Conservation (phyloP, 2,329 filamentous ascomycete species). For the Elsinoe perseae region DNA sequence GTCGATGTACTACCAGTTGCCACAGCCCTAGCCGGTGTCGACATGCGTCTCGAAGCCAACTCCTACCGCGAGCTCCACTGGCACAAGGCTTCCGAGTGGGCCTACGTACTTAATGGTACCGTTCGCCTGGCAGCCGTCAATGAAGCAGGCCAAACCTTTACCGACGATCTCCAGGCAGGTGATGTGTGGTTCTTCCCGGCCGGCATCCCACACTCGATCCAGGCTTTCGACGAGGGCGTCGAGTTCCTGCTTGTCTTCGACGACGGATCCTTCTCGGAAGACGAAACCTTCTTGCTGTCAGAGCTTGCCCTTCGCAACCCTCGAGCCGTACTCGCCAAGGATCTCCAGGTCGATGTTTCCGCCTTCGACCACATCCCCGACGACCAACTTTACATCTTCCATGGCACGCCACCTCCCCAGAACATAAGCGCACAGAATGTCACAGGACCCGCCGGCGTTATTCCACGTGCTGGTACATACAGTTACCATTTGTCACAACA, state of each 20-base stretch:
- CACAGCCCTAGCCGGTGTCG: conserved; percentile 37
- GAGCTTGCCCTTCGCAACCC: conserved; percentile 44
- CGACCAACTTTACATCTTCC: conserved; percentile 38
- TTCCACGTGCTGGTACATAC: conserved; percentile 30
- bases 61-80: conserved; percentile 30
- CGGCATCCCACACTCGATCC: conserved; percentile 27
- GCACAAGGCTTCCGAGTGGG: conserved; percentile 28
- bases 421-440: conserved; percentile 40
- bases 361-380: conserved; percentile 34
- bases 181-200: conserved; percentile 51
- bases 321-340: conserved; percentile 36
- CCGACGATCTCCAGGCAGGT: conserved; percentile 33
- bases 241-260: conserved; percentile 57
- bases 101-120: conserved; percentile 26
- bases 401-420: conserved; percentile 31
- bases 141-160: conserved; percentile 27
- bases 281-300: conserved; percentile 51
- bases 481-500: conserved; percentile 42
- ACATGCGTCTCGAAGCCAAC: conserved; percentile 34
- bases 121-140: conserved; percentile 27
- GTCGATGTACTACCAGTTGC: conserved; percentile 33
- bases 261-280: conserved; percentile 51
- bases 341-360: conserved; percentile 33
- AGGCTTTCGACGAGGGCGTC: conserved; percentile 46
- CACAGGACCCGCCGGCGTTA: conserved; percentile 31